Evolutionary conservation across 495 filamentous ascomycete species (phyloP).

Genomic region (Glonium stellatum): DNA sequence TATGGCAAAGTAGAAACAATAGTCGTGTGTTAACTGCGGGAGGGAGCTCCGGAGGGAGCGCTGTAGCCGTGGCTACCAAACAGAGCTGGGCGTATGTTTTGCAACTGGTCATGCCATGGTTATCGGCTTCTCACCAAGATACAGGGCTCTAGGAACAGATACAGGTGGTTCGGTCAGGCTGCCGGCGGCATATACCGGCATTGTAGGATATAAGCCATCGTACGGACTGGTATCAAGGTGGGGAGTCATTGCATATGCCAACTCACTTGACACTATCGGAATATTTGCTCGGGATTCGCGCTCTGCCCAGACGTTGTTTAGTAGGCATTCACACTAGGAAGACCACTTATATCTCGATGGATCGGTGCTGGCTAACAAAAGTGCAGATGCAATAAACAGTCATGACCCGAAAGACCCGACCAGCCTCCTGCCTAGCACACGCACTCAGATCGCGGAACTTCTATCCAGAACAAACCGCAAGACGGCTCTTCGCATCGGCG

Average conservation of each 20-base stretch:
- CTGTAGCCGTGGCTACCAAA: conserved; percentile 67
- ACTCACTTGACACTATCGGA: conserved; percentile 91
- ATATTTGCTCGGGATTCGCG: conserved; percentile 54
- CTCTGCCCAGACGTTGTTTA: conserved; percentile 49
- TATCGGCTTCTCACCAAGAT: conserved; percentile 3
- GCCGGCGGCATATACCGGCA: conserved; percentile 83
- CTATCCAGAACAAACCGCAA: not conserved
- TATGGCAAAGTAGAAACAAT: conserved; percentile 42
- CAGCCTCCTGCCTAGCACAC: conserved; percentile 48
- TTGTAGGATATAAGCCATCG: conserved; percentile 88
- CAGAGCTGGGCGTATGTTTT: conserved; percentile 57
- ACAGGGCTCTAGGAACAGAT: conserved; percentile 79
- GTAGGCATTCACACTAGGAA: conserved; percentile 31
- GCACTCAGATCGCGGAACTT: conserved; percentile 20
- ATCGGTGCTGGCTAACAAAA: not conserved
- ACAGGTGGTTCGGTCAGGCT: conserved; percentile 90
- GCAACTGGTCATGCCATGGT: not conserved
- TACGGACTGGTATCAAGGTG: conserved; percentile 77
- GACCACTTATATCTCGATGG: not conserved
- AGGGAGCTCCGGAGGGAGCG: conserved; percentile 79
- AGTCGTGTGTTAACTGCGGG: conserved; percentile 21
- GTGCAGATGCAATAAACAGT: conserved; percentile 44
- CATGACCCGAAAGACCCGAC: conserved; percentile 76
- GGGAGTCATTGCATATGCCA: conserved; percentile 92
- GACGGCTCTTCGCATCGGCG: conserved; percentile 52